Evolutionary conservation across 2,329 filamentous ascomycete genomes (phyloP).

Genomic region (Dissoconium aciculare): DNA sequence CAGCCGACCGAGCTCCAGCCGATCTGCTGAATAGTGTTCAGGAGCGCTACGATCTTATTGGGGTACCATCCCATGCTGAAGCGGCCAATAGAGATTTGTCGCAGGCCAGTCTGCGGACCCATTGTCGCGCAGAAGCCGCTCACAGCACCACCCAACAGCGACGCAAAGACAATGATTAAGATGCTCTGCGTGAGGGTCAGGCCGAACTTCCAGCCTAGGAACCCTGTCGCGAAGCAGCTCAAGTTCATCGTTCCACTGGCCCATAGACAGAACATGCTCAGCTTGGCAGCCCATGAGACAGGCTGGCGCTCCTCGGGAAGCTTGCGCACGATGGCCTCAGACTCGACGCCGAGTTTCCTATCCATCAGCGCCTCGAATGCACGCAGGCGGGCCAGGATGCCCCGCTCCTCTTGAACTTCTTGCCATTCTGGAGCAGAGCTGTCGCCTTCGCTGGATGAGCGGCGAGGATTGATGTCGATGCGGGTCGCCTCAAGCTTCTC

Average conservation of each 20-base stretch:
- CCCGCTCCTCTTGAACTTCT: slow-evolving; percentile 11
- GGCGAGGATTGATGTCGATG: slow-evolving; percentile 13
- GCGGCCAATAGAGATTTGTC: slow-evolving; percentile 31
- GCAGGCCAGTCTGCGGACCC: slow-evolving; percentile 24
- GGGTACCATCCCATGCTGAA: slow-evolving; percentile 39
- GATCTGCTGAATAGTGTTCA: slow-evolving; percentile 34
- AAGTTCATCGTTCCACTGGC: slow-evolving; percentile 24
- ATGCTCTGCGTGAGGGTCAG: slow-evolving; percentile 30
- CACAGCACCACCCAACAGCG: slow-evolving; percentile 20
- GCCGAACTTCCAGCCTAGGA: slow-evolving; percentile 36
- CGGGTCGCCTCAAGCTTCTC: slow-evolving; percentile 19
- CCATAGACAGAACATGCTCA: slow-evolving; percentile 24
- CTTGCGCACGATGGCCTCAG: slow-evolving; percentile 34
- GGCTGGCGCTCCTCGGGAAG: slow-evolving; percentile 30
- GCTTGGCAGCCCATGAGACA: slow-evolving; percentile 25
- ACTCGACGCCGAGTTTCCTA: slow-evolving; percentile 33
- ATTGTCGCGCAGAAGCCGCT: slow-evolving; percentile 23
- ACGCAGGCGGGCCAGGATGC: slow-evolving; percentile 22
- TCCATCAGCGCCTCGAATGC: slow-evolving; percentile 30
- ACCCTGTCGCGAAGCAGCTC: slow-evolving; percentile 25
- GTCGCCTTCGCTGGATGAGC: slow-evolving; percentile 3
- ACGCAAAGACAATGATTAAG: slow-evolving; percentile 20
- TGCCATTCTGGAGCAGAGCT: slow-evolving; percentile 3
- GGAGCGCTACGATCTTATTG: slow-evolving; percentile 33
- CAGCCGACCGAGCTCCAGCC: slow-evolving; percentile 30